Evolutionary conservation across 116 monocot species (phyloP).

Genomic region (Thalassia testudinum): DNA sequence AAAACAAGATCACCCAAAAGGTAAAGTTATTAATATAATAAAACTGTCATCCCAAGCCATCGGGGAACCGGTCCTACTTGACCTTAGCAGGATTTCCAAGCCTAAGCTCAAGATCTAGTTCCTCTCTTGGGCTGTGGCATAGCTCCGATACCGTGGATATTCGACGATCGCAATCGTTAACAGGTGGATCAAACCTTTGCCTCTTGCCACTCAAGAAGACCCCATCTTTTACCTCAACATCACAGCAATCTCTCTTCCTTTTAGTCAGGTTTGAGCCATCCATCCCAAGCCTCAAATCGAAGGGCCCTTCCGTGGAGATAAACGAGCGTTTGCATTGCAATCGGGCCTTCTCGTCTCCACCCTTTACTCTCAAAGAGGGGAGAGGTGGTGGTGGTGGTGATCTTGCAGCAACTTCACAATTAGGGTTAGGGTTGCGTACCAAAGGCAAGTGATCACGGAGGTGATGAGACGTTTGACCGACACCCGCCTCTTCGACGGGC

Average conservation of each 20-base stretch:
- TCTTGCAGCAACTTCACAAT: conserved; percentile 4
- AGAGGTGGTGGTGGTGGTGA: conserved; percentile 1
- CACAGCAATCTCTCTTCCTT: no score
- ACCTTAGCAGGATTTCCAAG: conserved; percentile 26
- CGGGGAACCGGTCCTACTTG: neutral
- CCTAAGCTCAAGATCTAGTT: conserved; percentile 60
- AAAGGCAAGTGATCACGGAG: neutral
- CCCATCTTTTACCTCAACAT: no score
- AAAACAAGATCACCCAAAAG: no score
- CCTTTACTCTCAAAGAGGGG: conserved; percentile 4
- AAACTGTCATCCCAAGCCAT: no score
- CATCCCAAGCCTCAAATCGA: no score
- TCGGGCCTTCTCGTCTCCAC: conserved; percentile 5
- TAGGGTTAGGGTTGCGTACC: conserved; percentile 16
- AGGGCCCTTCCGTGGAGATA: no score
- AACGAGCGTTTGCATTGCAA: neutral
- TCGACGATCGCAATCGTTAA: neutral
- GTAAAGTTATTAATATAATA: no score
- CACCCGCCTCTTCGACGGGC: neutral
- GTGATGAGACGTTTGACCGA: neutral
- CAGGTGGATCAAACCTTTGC: conserved; percentile 9
- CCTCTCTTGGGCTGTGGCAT: conserved; percentile 10
- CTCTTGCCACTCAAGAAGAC: conserved; percentile 12
- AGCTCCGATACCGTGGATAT: neutral
- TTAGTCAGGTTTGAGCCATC: no score